Conservation (phyloP, 805 yeast genomes). For the Candida caryicola region DNA sequence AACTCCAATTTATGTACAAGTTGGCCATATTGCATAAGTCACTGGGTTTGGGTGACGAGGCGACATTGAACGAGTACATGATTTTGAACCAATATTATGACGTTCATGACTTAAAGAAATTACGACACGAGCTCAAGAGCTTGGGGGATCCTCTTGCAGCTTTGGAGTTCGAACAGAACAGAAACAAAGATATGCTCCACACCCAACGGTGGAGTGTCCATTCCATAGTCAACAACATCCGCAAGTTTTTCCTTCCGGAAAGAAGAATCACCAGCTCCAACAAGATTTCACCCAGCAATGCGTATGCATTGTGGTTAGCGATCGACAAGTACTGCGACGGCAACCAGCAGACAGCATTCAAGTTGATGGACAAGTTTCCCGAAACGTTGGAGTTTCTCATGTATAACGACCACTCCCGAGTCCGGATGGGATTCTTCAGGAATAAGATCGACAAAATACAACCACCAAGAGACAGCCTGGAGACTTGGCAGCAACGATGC, state of each 20-base stretch:
- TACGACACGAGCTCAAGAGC: conserved; percentile 12
- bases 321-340: conserved; percentile 17
- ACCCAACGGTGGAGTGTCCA: conserved; percentile 6
- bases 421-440: conserved; percentile 21
- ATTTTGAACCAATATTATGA: conserved; percentile 28
- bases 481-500: conserved; percentile 20
- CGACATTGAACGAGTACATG: conserved; percentile 15
- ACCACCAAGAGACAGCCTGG: conserved; percentile 18
- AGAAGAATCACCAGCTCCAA: conserved; percentile 20
- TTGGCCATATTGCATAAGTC: conserved; percentile 20
- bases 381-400: conserved; percentile 30
- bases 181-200: conserved; percentile 2
- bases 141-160: conserved; percentile 12
- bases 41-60: conserved; percentile 12
- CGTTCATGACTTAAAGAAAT: conserved; percentile 12
- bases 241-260: conserved; percentile 33
- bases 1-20: conserved; percentile 26
- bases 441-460: conserved; percentile 18
- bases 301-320: conserved; percentile 15
- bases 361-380: conserved; percentile 33
- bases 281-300: conserved; percentile 19
- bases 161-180: conserved; percentile 12
- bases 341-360: conserved; percentile 20
- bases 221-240: conserved; percentile 17
- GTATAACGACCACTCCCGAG: conserved; percentile 17